These are phyloP conservation scores for Iris pallida DNA, from an alignment of 116 monocot species.

Conservation along the genomic window DNA sequence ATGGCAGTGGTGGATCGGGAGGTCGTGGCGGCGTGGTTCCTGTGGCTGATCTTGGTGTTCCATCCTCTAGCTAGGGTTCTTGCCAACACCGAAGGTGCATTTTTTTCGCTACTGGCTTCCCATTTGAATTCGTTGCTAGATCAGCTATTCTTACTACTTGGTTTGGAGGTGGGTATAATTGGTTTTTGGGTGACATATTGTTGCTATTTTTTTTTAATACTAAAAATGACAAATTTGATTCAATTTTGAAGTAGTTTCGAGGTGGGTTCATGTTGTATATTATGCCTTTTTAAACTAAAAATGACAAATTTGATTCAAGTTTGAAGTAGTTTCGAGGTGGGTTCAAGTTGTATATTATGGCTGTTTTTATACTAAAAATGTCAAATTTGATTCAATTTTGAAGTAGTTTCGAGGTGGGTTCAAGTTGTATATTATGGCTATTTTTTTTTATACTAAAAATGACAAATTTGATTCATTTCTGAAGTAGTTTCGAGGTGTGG, in stretches of 20 bases:
- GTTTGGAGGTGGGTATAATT: not conserved
- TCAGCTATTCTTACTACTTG: not conserved
- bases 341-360: too few species aligned
- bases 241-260: conserved; percentile 1
- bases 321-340: too few species aligned
- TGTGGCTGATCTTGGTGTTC: conserved; percentile 35
- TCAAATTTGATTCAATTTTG: too few species aligned
- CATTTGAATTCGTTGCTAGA: too few species aligned
- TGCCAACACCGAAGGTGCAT: conserved; percentile 52
- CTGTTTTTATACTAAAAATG: too few species aligned
- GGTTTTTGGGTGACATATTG: not conserved
- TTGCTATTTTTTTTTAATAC: not conserved
- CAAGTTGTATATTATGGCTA: not conserved
- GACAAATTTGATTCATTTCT: too few species aligned
- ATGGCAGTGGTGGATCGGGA: conserved; percentile 17
- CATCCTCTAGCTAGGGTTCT: conserved; percentile 21
- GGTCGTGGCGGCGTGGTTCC: conserved; percentile 18
- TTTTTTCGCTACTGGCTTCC: not conserved
- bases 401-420: too few species aligned
- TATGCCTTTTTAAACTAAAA: not conserved
- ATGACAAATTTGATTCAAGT: too few species aligned
- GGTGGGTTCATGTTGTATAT: not conserved
- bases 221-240: not conserved
- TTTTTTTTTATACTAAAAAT: not conserved
- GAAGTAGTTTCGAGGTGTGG: too few species aligned